A percentile compares a stretch with the other conserved stretches of the same genome.
Evolutionary conservation across 169 alveolate species (phyloP).

Genomic region (Toxoplasma gondii): DNA sequence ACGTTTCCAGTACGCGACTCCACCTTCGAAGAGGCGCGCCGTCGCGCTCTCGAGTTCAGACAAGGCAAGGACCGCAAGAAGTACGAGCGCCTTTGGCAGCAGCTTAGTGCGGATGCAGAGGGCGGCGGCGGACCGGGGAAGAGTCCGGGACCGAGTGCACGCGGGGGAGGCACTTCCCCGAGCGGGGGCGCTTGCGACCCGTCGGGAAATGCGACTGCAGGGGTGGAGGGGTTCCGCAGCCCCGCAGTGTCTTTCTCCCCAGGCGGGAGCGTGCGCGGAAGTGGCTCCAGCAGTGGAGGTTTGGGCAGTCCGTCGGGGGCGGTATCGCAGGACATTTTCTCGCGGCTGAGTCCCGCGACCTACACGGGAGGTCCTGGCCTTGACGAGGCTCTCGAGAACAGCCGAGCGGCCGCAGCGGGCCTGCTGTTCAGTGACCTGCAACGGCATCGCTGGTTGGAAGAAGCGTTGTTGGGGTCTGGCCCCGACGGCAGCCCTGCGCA

Average conservation of each 20-base stretch:
- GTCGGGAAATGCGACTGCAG: neutral
- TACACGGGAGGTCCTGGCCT: neutral
- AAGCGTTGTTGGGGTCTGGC: neutral
- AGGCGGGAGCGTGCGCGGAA: neutral
- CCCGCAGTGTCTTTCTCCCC: neutral
- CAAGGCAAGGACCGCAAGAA: neutral
- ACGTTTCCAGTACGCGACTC: conserved; percentile 40
- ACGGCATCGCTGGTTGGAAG: neutral
- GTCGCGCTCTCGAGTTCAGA: conserved; percentile 47
- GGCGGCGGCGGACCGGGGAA: neutral
- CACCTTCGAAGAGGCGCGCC: conserved; percentile 44
- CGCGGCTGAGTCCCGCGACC: neutral
- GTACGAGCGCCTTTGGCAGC: conserved; percentile 19
- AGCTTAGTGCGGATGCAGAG: neutral
- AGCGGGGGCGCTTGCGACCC: neutral
- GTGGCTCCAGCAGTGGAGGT: neutral
- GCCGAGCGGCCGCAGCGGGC: neutral
- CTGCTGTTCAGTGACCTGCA: neutral
- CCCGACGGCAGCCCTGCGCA: neutral
- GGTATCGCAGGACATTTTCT: neutral
- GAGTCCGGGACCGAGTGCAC: neutral
- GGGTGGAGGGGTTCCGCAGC: neutral
- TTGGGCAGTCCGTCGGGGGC: neutral
- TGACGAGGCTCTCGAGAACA: neutral
- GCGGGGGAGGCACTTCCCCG: neutral